phyloP scores from a whole-genome alignment of 2,329 filamentous ascomycete genomes.

The Cordyceps cateniannulata region DNA sequence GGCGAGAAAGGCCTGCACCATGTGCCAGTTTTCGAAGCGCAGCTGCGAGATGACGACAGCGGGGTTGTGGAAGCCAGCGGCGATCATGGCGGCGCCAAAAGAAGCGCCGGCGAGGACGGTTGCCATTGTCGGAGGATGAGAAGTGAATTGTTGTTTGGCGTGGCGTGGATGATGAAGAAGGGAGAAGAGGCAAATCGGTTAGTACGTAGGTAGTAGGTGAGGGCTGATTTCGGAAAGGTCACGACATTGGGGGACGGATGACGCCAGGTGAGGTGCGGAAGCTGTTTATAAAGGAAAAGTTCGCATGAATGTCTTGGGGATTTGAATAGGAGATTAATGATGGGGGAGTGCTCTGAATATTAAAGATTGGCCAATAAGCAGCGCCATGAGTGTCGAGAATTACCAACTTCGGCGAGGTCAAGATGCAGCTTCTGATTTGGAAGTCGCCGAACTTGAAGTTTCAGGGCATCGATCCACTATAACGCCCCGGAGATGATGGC shows the following conservation, averaged over 20 bases:
- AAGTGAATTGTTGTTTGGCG: background rate
- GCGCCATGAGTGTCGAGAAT: background rate
- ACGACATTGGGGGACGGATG: background rate
- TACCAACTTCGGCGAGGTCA: conserved; percentile 1
- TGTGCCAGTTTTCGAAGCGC: conserved; percentile 54
- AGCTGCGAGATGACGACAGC: conserved; percentile 56
- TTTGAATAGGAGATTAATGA: too few species aligned
- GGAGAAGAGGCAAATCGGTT: background rate
- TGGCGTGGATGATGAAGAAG: background rate
- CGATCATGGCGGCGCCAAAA: conserved; percentile 56
- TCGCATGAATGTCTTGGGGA: too few species aligned
- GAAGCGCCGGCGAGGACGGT: conserved; percentile 43
- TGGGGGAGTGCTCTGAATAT: too few species aligned
- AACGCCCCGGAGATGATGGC: background rate
- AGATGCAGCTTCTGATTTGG: background rate
- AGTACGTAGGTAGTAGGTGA: background rate
- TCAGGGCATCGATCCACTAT: background rate
- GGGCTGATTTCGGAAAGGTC: too few species aligned
- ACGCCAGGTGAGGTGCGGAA: background rate
- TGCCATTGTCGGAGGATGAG: conserved; percentile 18
- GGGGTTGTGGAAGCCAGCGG: conserved; percentile 54
- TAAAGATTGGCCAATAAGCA: background rate
- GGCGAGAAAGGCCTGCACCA: conserved; percentile 58
- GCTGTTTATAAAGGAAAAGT: background rate
- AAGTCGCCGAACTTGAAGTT: background rate